Evolutionary conservation across 306 rosid genomes (phyloP).

Genomic region (Astragalus glycyphyllos): DNA sequence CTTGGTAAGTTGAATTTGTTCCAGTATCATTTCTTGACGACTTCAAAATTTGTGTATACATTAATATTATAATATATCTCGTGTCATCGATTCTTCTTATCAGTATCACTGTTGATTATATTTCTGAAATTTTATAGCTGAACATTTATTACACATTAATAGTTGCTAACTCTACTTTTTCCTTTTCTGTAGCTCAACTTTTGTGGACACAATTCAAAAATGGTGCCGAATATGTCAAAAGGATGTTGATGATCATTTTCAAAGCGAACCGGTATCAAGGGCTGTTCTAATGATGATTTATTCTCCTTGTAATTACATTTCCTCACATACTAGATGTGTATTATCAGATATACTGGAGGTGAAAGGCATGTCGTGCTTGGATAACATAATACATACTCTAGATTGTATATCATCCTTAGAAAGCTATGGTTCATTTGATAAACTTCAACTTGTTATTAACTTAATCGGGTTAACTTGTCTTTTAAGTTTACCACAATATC

Average conservation of each 20-base stretch:
- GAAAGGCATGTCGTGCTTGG: slow-evolving; percentile 53
- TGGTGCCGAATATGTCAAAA: slow-evolving; percentile 59
- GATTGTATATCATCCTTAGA: slow-evolving; percentile 52
- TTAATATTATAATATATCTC: slow-evolving; percentile 15
- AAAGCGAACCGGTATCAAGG: slow-evolving; percentile 67
- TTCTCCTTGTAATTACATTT: slow-evolving; percentile 79
- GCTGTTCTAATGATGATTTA: slow-evolving; percentile 84
- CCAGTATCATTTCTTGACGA: slow-evolving; percentile 30
- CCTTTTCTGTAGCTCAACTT: slow-evolving; percentile 57
- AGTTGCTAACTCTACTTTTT: slow-evolving; percentile 29
- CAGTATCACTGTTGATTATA: slow-evolving; percentile 19
- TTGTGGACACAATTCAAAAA: slow-evolving; percentile 57
- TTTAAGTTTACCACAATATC: slow-evolving; percentile 59
- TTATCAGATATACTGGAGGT: slow-evolving; percentile 56
- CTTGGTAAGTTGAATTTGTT: slow-evolving; percentile 65
- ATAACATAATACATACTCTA: slow-evolving; percentile 51
- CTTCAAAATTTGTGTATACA: slow-evolving; percentile 8
- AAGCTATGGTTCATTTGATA: slow-evolving; percentile 55
- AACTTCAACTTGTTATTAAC: slow-evolving; percentile 58
- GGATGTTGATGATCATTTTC: slow-evolving; percentile 58
- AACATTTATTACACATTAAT: slow-evolving; percentile 31
- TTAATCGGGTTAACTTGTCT: slow-evolving; percentile 64
- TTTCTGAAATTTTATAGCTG: slow-evolving; percentile 35
- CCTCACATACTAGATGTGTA: slow-evolving; percentile 60
- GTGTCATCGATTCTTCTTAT: slow-evolving; percentile 34